Conservation (phyloP, 2,329 filamentous ascomycete genomes). For the Davidsoniella australis region DNA sequence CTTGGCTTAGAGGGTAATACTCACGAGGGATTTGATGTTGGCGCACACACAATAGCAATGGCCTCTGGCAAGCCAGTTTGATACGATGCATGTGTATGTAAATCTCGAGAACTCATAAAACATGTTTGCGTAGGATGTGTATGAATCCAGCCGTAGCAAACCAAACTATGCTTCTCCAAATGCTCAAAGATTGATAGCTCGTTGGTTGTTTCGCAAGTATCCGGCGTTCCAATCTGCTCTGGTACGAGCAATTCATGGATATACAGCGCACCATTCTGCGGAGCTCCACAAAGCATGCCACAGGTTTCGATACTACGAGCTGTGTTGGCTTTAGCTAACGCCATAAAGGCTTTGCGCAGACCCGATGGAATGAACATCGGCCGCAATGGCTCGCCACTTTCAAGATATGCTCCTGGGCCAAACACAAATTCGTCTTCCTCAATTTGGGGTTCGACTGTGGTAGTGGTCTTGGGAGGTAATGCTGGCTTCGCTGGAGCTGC, state of each 20-base stretch:
- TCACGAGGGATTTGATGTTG: slow-evolving; percentile 59
- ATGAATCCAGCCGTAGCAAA: slow-evolving; percentile 93
- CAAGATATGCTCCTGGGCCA: slow-evolving; percentile 69
- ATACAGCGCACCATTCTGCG: slow-evolving; percentile 87
- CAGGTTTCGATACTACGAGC: slow-evolving; percentile 76
- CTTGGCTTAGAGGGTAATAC: slow-evolving; percentile 18
- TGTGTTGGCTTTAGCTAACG: slow-evolving; percentile 62
- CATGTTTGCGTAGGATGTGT: slow-evolving; percentile 94
- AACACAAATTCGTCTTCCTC: slow-evolving; percentile 54
- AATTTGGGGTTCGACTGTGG: slow-evolving; percentile 1
- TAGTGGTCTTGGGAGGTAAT: slow-evolving; percentile 8
- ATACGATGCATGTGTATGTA: slow-evolving; percentile 88
- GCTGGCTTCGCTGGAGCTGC: neutral
- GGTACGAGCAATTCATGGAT: slow-evolving; percentile 79
- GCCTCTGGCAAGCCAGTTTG: slow-evolving; percentile 94
- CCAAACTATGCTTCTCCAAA: slow-evolving; percentile 65
- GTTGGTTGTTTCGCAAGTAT: slow-evolving; percentile 90
- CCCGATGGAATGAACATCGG: slow-evolving; percentile 71
- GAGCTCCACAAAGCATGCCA: slow-evolving; percentile 78
- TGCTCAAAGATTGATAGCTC: slow-evolving; percentile 76
- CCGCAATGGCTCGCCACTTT: slow-evolving; percentile 73
- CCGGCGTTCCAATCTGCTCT: slow-evolving; percentile 72
- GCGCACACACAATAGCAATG: slow-evolving; percentile 91
- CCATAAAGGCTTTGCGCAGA: slow-evolving; percentile 58
- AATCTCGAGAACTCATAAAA: slow-evolving; percentile 87